Evolutionary conservation across 306 rosid genomes (phyloP).

Genomic region (Vigna nakashimae): DNA sequence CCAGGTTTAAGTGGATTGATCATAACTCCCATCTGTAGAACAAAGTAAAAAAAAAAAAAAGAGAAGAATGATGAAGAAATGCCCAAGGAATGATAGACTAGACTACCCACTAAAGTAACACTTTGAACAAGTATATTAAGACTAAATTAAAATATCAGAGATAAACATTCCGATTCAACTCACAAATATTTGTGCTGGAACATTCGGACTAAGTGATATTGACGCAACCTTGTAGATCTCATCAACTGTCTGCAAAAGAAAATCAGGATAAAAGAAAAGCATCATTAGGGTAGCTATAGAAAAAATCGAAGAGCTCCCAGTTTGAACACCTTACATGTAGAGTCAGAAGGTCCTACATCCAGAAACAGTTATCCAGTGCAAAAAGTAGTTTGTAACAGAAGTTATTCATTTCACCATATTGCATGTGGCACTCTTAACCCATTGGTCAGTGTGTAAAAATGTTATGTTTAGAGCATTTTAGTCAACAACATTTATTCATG

Average conservation of each 20-base stretch:
- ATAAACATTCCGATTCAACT: slow-evolving; percentile 54
- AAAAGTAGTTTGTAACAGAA: background rate
- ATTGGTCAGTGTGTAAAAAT: background rate
- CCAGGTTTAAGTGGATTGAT: slow-evolving; percentile 94
- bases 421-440: slow-evolving; percentile 9
- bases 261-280: slow-evolving; percentile 41
- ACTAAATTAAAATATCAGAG: slow-evolving; percentile 31
- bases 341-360: slow-evolving; percentile 41
- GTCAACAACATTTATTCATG: background rate
- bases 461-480: slow-evolving; percentile 4
- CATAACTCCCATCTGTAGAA: slow-evolving; percentile 94
- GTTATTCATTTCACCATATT: slow-evolving; percentile 8
- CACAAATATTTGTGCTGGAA: slow-evolving; percentile 99
- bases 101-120: slow-evolving; percentile 28
- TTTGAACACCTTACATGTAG: slow-evolving; percentile 24
- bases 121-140: slow-evolving; percentile 28
- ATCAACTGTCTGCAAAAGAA: slow-evolving; percentile 88
- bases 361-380: slow-evolving; percentile 14
- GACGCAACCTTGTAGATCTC: slow-evolving; percentile 96
- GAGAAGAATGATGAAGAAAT: slow-evolving; percentile 33
- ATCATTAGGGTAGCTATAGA: slow-evolving; percentile 17
- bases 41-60: slow-evolving; percentile 44
- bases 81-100: slow-evolving; percentile 19
- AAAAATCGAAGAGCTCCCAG: slow-evolving; percentile 9
- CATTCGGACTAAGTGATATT: slow-evolving; percentile 93